These are phyloP conservation scores for Calonectria montana DNA, from an alignment of 2,329 filamentous ascomycete species.

Conservation along the genomic window DNA sequence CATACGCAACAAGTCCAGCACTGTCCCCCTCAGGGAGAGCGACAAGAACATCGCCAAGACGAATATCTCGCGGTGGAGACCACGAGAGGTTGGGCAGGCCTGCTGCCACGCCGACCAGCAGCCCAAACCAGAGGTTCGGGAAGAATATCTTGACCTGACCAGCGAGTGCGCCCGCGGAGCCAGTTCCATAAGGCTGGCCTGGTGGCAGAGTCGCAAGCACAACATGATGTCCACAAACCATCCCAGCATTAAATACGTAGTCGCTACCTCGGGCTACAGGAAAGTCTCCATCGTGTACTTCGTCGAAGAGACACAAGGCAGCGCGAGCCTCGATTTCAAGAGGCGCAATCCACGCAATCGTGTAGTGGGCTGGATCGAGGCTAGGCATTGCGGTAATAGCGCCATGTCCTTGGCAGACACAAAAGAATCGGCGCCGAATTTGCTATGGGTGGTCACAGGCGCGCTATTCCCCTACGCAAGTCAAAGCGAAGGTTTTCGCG, in stretches of 20 bases:
- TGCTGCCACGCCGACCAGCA: conserved; percentile 52
- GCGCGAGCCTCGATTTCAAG: conserved; percentile 49
- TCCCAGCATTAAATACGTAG: conserved; percentile 48
- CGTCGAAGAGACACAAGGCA: conserved; percentile 46
- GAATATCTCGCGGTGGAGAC: conserved; percentile 45
- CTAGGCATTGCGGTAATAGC: too few relatives aligned
- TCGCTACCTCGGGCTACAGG: conserved; percentile 45
- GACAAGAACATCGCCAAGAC: conserved; percentile 52
- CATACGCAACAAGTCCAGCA: conserved; percentile 46
- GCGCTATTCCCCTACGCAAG: too few relatives aligned
- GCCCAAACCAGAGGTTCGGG: conserved; percentile 51
- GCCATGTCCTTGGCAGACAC: too few relatives aligned
- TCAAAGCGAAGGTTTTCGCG: too few relatives aligned
- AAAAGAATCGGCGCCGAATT: too few relatives aligned
- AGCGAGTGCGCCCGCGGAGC: conserved; percentile 48
- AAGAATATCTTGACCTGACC: conserved; percentile 49
- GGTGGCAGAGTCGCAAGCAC: conserved; percentile 49
- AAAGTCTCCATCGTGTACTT: conserved; percentile 44
- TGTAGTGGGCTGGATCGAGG: conserved; percentile 6
- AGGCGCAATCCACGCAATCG: conserved; percentile 48
- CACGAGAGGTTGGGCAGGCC: conserved; percentile 46
- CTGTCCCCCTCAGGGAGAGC: conserved; percentile 39
- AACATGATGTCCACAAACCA: conserved; percentile 49
- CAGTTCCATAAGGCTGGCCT: conserved; percentile 49
- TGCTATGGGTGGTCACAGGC: too few relatives aligned